Conservation (phyloP, 345 rosid genomes). For the Microthlaspi erraticum region DNA sequence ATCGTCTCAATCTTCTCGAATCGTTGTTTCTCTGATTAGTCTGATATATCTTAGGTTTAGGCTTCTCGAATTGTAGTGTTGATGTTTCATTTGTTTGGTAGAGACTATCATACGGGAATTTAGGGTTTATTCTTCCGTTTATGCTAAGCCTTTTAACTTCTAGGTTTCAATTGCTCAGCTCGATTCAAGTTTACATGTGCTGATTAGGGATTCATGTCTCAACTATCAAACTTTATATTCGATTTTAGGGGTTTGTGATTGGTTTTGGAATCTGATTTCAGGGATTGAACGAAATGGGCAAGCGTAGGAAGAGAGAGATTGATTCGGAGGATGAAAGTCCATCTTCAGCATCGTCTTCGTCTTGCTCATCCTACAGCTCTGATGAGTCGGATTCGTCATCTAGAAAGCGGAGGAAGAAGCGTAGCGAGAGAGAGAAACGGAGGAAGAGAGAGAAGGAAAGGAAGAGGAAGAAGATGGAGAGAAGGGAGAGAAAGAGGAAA, state of each 20-base stretch:
- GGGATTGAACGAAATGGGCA: slow-evolving; percentile 41
- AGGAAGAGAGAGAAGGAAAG: slow-evolving; percentile 52
- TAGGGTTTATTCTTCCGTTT: neutral
- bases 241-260: slow-evolving; percentile 26
- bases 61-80: no score
- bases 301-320: slow-evolving; percentile 46
- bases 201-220: slow-evolving; percentile 3
- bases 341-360: slow-evolving; percentile 46
- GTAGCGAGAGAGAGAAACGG: slow-evolving; percentile 59
- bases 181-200: neutral
- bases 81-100: no score
- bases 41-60: no score
- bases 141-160: neutral
- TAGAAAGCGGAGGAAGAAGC: slow-evolving; percentile 46
- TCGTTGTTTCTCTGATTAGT: no score
- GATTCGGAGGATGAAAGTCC: slow-evolving; percentile 48
- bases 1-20: no score
- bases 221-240: neutral
- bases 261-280: slow-evolving; percentile 26
- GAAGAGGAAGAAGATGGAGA: slow-evolving; percentile 47
- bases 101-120: neutral
- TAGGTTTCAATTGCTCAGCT: neutral
- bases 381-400: slow-evolving; percentile 58
- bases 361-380: slow-evolving; percentile 43
- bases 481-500: slow-evolving; percentile 50